Evolutionary conservation across 306 rosid species (phyloP).

Genomic region (Trifolium pratense): DNA sequence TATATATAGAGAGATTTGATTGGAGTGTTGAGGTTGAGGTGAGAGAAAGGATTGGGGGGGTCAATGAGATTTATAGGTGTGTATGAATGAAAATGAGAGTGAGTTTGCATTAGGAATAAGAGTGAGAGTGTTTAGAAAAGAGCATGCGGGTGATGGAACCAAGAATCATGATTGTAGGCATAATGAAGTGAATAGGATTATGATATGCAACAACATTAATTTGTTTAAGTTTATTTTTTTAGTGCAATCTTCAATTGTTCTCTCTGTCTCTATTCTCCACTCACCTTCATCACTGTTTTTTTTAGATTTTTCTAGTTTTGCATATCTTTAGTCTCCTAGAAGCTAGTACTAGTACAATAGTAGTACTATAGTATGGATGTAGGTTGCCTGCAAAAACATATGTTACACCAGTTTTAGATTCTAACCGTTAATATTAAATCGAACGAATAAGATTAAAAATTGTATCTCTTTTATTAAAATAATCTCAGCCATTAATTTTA

Average conservation of each 20-base stretch:
- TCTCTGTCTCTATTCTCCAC: constrained; percentile 44
- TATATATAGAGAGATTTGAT: constrained; percentile 31
- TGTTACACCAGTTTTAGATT: no score
- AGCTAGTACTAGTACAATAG: not conserved
- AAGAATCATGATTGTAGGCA: constrained; percentile 92
- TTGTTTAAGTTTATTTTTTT: constrained; percentile 43
- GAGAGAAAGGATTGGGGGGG: constrained; percentile 65
- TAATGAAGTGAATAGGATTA: constrained; percentile 84
- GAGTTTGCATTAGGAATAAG: constrained; percentile 34
- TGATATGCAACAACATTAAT: constrained; percentile 48
- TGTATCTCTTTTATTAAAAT: no score
- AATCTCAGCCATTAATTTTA: no score
- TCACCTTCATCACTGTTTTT: constrained; percentile 43
- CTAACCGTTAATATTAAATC: no score
- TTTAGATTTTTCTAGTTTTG: constrained; percentile 34
- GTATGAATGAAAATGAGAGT: constrained; percentile 43
- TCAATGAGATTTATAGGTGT: constrained; percentile 77
- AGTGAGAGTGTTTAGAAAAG: constrained; percentile 50
- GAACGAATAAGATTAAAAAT: no score
- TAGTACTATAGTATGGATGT: not conserved
- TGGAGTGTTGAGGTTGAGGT: constrained; percentile 44
- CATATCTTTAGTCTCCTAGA: constrained; percentile 35
- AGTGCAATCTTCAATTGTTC: constrained; percentile 44
- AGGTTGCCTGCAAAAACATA: no score
- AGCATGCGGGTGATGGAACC: constrained; percentile 99